These are phyloP conservation scores for Podaxis mareebaensis DNA, from an alignment of 768 basidiomycete species.

Conservation along the genomic window DNA sequence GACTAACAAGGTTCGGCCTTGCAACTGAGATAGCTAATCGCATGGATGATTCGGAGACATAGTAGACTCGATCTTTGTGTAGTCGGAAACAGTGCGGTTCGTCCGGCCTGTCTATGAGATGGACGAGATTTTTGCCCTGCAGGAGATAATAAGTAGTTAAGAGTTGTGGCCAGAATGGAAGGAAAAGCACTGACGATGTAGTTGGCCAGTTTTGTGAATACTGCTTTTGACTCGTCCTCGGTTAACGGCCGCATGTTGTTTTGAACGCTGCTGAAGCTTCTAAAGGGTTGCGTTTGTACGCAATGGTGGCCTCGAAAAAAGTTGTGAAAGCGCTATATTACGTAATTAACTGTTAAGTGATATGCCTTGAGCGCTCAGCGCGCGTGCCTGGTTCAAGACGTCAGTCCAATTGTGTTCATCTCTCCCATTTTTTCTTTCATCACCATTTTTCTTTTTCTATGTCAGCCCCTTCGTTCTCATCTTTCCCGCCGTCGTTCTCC, in stretches of 20 bases:
- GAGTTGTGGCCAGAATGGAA: slow-evolving; percentile 4
- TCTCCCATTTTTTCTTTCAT: not conserved
- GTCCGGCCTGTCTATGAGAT: slow-evolving; percentile 91
- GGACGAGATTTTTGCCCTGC: slow-evolving; percentile 94
- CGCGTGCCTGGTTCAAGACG: not conserved
- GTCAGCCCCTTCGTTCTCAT: slow-evolving; percentile 60
- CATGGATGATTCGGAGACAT: slow-evolving; percentile 95
- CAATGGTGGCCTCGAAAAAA: slow-evolving; percentile 5
- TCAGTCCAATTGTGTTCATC: not conserved
- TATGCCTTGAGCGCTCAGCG: not conserved
- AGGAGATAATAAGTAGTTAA: not conserved
- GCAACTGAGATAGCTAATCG: slow-evolving; percentile 90
- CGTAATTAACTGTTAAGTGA: slow-evolving; percentile 13
- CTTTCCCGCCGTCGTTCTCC: slow-evolving; percentile 64
- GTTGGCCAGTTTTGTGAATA: slow-evolving; percentile 96
- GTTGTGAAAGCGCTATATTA: slow-evolving; percentile 13
- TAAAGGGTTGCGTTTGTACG: not conserved
- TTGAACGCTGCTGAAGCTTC: not conserved
- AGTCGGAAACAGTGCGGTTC: slow-evolving; percentile 95
- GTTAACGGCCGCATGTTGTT: slow-evolving; percentile 87
- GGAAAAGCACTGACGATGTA: slow-evolving; percentile 70
- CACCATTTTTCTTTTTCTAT: slow-evolving; percentile 25
- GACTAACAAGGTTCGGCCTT: slow-evolving; percentile 85
- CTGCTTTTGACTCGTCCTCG: slow-evolving; percentile 94
- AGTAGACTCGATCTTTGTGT: slow-evolving; percentile 93